Evolutionary conservation across 208 protist species (phyloP).

Genomic region (Acanthamoeba royreba): DNA sequence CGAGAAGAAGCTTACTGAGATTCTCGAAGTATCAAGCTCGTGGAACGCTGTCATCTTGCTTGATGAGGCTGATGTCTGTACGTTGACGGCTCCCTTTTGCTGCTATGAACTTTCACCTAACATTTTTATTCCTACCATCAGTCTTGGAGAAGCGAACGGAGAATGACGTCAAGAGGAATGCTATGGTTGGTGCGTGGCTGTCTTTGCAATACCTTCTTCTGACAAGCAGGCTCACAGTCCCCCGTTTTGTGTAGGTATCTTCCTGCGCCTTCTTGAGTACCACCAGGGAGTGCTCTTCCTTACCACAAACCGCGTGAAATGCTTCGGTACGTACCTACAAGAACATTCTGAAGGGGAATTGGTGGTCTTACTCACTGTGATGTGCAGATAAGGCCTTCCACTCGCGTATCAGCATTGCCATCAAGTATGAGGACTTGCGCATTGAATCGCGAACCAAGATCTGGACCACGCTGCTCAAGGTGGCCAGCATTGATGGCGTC

Average conservation of each 20-base stretch:
- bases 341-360: no score
- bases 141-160: conserved; percentile 56
- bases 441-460: neutral
- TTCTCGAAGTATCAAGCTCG: conserved; percentile 42
- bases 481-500: neutral
- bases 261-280: conserved; percentile 69
- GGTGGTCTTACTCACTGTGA: no score
- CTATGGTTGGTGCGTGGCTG: conserved; percentile 66
- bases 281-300: conserved; percentile 68
- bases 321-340: conserved; percentile 50
- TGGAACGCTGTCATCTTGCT: conserved; percentile 67
- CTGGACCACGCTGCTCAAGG: conserved; percentile 47
- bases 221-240: no score
- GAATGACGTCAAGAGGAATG: conserved; percentile 59
- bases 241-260: conserved; percentile 45
- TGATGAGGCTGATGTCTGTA: conserved; percentile 69
- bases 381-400: conserved; percentile 68
- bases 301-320: conserved; percentile 63
- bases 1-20: conserved; percentile 51
- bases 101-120: no score
- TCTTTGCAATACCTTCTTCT: no score
- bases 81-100: no score
- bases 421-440: conserved; percentile 50
- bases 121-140: no score
- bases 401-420: conserved; percentile 56